Evolutionary conservation across 345 rosid genomes (phyloP).

Genomic region (Laguncularia racemosa): DNA sequence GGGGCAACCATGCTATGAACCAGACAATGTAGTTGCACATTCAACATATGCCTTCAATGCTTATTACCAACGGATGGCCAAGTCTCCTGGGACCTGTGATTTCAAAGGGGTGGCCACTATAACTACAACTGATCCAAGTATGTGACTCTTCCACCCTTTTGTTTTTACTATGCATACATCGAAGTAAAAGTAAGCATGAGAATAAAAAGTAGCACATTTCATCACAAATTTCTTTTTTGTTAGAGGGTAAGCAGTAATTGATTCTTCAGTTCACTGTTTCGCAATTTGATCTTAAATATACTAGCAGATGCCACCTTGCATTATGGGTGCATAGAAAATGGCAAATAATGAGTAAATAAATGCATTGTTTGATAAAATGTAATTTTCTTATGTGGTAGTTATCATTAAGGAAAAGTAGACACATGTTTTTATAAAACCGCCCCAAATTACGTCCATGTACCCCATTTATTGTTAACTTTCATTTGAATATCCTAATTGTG

Average conservation of each 20-base stretch:
- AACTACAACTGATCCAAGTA: slow-evolving; percentile 93
- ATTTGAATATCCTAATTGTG: too few species aligned
- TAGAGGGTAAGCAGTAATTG: neutral
- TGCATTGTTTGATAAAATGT: too few species aligned
- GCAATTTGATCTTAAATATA: too few species aligned
- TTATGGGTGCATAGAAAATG: too few species aligned
- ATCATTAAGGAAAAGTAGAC: too few species aligned
- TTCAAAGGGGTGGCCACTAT: slow-evolving; percentile 88
- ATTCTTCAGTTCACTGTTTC: too few species aligned
- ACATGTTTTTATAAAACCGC: too few species aligned
- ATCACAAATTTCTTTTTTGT: neutral
- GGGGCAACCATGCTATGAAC: slow-evolving; percentile 81
- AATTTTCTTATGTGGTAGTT: too few species aligned
- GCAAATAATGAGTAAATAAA: too few species aligned
- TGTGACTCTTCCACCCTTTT: slow-evolving; percentile 6
- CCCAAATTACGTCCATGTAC: too few species aligned
- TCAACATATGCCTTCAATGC: slow-evolving; percentile 83
- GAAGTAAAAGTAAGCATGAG: neutral
- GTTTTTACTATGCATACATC: neutral
- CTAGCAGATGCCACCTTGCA: too few species aligned
- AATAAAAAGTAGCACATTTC: neutral
- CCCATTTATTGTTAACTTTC: too few species aligned
- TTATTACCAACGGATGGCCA: slow-evolving; percentile 72
- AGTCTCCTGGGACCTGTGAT: slow-evolving; percentile 81
- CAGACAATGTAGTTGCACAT: slow-evolving; percentile 70